Percentiles rank a stretch among this genome's conserved stretches.
These are phyloP conservation scores for Penicillium arizonense DNA, from an alignment of 495 filamentous ascomycete genomes.

Conservation along the genomic window DNA sequence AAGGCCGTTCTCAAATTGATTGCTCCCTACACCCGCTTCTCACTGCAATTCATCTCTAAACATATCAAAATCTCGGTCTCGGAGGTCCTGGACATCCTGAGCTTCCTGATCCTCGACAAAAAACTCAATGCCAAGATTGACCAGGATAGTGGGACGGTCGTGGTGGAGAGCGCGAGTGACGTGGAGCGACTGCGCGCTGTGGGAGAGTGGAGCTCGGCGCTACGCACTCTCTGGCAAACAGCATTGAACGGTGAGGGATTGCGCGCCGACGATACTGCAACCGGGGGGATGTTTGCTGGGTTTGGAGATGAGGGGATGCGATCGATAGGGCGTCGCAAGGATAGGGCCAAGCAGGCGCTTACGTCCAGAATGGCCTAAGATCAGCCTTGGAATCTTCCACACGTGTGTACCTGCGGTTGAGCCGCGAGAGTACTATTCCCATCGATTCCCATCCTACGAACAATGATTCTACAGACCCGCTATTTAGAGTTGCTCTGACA, in stretches of 20 bases:
- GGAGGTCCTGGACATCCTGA: slow-evolving; percentile 91
- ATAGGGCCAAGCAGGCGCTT: slow-evolving; percentile 4
- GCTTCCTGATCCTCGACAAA: slow-evolving; percentile 87
- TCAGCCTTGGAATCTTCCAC: slow-evolving; percentile 1
- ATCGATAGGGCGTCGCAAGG: slow-evolving; percentile 15
- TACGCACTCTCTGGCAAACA: slow-evolving; percentile 61
- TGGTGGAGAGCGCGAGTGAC: slow-evolving; percentile 74
- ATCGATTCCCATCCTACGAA: slow-evolving; percentile 7
- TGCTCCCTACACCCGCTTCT: slow-evolving; percentile 92
- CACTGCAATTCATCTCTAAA: slow-evolving; percentile 77
- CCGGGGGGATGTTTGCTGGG: slow-evolving; percentile 5
- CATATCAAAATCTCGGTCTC: slow-evolving; percentile 77
- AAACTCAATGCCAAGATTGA: slow-evolving; percentile 87
- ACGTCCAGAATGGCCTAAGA: no score
- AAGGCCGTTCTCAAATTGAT: slow-evolving; percentile 93
- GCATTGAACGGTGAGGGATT: slow-evolving; percentile 77
- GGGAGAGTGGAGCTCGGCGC: slow-evolving; percentile 66
- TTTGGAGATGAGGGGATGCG: slow-evolving; percentile 35
- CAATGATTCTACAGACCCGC: slow-evolving; percentile 8
- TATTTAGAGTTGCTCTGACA: slow-evolving; percentile 33
- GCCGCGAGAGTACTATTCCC: slow-evolving; percentile 16
- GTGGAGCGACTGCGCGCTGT: slow-evolving; percentile 71
- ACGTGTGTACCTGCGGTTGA: slow-evolving; percentile 1
- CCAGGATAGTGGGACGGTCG: slow-evolving; percentile 77
- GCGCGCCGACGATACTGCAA: slow-evolving; percentile 40